Base-by-base conservation (phyloP, 306 rosid genomes). In the Cicer arietinum region DNA sequence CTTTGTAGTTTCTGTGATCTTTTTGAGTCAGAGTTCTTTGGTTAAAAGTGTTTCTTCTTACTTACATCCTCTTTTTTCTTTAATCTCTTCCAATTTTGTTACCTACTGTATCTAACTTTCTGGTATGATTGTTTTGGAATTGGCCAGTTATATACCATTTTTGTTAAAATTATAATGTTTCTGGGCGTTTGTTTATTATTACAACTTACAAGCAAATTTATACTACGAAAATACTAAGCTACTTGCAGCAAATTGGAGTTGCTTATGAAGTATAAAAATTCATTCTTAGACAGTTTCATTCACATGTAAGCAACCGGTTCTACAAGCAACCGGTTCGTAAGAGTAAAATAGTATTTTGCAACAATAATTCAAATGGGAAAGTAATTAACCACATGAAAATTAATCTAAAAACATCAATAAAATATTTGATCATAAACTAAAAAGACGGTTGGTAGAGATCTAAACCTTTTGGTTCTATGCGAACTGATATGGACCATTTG, bases 111-210 rank as follows among this genome's bases (percentile, higher is more conserved):
- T 53, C 71, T 78, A 81, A 2, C 25, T 18, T 79, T 79, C 56
- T 39, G 50, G 82, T 47, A 79, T 74, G 53, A 79, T 79, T 75
- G 67, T 79, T 75, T 81, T 53, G 82, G 81, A 59, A 44, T 72
- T 47, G 74, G 65, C 35, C 8, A 22, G 63, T 81, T 78, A 71
- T 65, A 74, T 65, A 51, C 69, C 74, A 81, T 80, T 73, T 76
- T 48, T 39, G 7, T 1, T 10, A 58, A 5, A 1, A 42, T 17
- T 7, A 14, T 7, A 4, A 6, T 45, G 14, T 22, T 70, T 0
- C 11, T 12, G 18, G 54, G 10, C 5, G 13, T 10, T 43, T 76
- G 39, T 75, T 64, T 64, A 63, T 40, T 40, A n/a, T 16, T 2
- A 6, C 16, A 14, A 14, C 16, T 14, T 14, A 14, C 43, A 39